Evolutionary conservation across 768 basidiomycete genomes (phyloP).

Genomic region (Termitomyces sp.): DNA sequence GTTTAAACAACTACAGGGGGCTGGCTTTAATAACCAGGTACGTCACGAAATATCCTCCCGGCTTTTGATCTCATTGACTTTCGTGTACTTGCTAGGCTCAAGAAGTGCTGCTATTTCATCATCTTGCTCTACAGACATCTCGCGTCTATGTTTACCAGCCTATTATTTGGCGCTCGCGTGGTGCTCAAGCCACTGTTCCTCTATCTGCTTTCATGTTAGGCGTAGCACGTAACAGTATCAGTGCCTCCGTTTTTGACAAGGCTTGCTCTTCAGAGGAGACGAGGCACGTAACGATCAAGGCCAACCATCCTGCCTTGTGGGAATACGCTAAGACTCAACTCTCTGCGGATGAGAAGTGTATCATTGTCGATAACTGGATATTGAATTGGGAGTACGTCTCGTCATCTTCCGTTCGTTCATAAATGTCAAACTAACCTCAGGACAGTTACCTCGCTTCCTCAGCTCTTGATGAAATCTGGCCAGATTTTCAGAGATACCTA

Average conservation of each 20-base stretch:
- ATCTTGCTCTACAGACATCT: constrained; percentile 32
- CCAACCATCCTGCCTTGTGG: constrained; percentile 27
- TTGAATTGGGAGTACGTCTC: constrained; percentile 39
- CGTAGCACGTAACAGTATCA: constrained; percentile 30
- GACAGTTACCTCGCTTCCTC: constrained; percentile 34
- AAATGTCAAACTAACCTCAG: background rate
- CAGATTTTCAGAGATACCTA: constrained; percentile 32
- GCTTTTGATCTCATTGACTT: background rate
- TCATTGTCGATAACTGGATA: constrained; percentile 38
- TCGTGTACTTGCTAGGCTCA: constrained; percentile 26
- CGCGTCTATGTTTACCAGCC: constrained; percentile 41
- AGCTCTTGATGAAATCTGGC: constrained; percentile 34
- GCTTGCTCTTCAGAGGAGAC: constrained; percentile 33
- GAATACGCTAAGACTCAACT: constrained; percentile 27
- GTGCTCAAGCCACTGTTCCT: constrained; percentile 32
- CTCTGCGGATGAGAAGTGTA: constrained; percentile 28
- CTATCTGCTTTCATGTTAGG: constrained; percentile 38
- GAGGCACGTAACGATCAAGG: constrained; percentile 26
- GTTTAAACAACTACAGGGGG: constrained; percentile 41
- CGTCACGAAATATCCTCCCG: background rate
- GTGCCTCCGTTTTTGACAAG: constrained; percentile 28
- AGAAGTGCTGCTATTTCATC: constrained; percentile 41
- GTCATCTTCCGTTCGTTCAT: background rate
- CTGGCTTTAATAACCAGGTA: constrained; percentile 46
- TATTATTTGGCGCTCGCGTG: constrained; percentile 38